These are phyloP conservation scores for Mycena filopes DNA, from an alignment of 768 basidiomycete genomes.

Conservation along the genomic window DNA sequence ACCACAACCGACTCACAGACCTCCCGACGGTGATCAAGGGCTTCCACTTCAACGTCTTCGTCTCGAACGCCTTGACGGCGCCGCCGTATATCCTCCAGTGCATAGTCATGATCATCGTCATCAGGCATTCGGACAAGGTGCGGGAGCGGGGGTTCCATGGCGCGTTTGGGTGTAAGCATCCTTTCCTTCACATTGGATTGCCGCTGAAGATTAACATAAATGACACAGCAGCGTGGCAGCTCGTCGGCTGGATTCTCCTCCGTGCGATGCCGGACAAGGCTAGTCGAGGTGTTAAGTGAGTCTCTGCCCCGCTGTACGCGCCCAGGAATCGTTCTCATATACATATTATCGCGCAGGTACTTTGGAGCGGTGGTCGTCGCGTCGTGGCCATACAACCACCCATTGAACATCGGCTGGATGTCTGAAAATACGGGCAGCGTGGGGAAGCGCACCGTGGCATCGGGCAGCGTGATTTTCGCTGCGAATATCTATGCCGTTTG, in stretches of 20 bases:
- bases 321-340: too few relatives aligned
- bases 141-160: constrained; percentile 49
- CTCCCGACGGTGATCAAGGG: constrained; percentile 52
- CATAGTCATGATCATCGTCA: constrained; percentile 44
- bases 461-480: constrained; percentile 49
- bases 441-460: constrained; percentile 43
- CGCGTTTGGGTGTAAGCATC: constrained; percentile 45
- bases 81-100: constrained; percentile 50
- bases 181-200: neutral
- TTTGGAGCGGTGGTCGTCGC: constrained; percentile 48
- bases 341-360: constrained; percentile 30
- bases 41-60: constrained; percentile 49
- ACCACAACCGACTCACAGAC: too few relatives aligned
- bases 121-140: constrained; percentile 46
- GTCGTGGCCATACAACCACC: constrained; percentile 52
- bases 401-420: constrained; percentile 53
- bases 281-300: constrained; percentile 43
- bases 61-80: constrained; percentile 50
- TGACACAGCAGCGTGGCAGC: constrained; percentile 48
- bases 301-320: neutral
- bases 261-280: constrained; percentile 43
- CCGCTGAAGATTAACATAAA: neutral
- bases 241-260: constrained; percentile 50
- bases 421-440: constrained; percentile 48
- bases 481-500: constrained; percentile 45